Percentiles rank a stretch among this genome's conserved stretches.
These are phyloP conservation scores for Macroventuria anomochaeta DNA, from an alignment of 2,329 filamentous ascomycete genomes.

Conservation along the genomic window DNA sequence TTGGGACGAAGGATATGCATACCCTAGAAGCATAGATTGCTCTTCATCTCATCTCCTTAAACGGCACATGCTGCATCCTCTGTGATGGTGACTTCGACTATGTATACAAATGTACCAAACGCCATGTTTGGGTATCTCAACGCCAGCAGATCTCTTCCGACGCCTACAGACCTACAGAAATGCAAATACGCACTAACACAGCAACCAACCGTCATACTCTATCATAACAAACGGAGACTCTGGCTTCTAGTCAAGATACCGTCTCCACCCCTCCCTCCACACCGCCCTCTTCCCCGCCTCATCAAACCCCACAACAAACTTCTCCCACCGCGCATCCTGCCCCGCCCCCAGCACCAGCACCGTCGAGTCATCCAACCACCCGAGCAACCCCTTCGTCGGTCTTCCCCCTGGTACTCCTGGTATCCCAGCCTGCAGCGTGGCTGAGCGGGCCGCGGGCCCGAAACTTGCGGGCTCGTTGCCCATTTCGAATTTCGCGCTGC, in stretches of 20 bases:
- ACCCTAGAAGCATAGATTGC: conserved; percentile 17
- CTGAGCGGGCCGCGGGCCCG: conserved; percentile 38
- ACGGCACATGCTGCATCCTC: neutral
- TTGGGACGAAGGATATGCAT: conserved; percentile 6
- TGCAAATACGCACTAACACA: neutral
- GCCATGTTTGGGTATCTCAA: neutral
- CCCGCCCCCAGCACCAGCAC: conserved; percentile 81
- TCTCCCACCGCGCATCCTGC: conserved; percentile 84
- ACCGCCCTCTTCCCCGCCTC: conserved; percentile 72
- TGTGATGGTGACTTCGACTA: neutral
- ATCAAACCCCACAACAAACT: conserved; percentile 61
- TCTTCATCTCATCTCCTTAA: neutral
- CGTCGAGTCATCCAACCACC: conserved; percentile 78
- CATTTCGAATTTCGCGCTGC: conserved; percentile 80
- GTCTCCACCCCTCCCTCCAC: conserved; percentile 80
- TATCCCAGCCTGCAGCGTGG: conserved; percentile 54
- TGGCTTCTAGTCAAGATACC: conserved; percentile 64
- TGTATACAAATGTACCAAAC: neutral
- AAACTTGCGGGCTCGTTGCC: conserved; percentile 68
- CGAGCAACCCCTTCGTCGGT: conserved; percentile 81
- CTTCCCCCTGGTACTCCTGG: conserved; percentile 61
- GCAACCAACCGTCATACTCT: neutral
- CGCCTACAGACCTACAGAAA: neutral
- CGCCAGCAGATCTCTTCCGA: neutral
- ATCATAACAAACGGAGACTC: neutral